Conservation (phyloP, 176 grass and related monocot species). For the Eremochloa ophiuroides region DNA sequence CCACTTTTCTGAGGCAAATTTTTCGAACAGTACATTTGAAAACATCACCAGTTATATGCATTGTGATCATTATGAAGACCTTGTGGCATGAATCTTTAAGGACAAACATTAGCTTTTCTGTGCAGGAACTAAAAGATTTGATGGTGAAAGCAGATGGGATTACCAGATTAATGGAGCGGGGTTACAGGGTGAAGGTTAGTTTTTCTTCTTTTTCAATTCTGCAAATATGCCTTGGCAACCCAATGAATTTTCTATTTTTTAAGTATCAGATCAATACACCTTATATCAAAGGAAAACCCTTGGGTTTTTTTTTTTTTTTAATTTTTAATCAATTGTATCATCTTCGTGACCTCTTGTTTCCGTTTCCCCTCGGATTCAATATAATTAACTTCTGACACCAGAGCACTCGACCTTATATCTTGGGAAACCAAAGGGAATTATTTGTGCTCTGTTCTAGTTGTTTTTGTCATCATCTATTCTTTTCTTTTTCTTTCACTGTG, state of each 20-base stretch:
- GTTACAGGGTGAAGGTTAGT: conserved; percentile 52
- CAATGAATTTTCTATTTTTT: neutral
- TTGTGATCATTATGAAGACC: neutral
- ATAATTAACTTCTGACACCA: neutral
- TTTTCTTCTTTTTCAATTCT: neutral
- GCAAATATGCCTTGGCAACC: neutral
- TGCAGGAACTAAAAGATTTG: conserved; percentile 55
- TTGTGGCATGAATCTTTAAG: neutral
- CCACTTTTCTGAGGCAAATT: neutral
- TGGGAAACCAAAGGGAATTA: neutral
- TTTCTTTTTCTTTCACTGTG: neutral
- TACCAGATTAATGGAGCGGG: conserved; percentile 46
- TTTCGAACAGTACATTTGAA: neutral
- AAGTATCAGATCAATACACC: neutral
- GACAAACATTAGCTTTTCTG: neutral
- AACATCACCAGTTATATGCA: neutral
- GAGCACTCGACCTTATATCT: neutral
- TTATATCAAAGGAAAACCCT: neutral
- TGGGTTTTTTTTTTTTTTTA: neutral
- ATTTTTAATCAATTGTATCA: neutral
- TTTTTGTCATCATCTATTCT: neutral
- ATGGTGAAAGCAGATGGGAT: conserved; percentile 56
- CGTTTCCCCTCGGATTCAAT: neutral
- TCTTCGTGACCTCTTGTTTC: neutral
- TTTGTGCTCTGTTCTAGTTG: neutral